Evolutionary conservation across 352 stramenopile genomes (phyloP).

Genomic region (Globisporangium okanoganense): DNA sequence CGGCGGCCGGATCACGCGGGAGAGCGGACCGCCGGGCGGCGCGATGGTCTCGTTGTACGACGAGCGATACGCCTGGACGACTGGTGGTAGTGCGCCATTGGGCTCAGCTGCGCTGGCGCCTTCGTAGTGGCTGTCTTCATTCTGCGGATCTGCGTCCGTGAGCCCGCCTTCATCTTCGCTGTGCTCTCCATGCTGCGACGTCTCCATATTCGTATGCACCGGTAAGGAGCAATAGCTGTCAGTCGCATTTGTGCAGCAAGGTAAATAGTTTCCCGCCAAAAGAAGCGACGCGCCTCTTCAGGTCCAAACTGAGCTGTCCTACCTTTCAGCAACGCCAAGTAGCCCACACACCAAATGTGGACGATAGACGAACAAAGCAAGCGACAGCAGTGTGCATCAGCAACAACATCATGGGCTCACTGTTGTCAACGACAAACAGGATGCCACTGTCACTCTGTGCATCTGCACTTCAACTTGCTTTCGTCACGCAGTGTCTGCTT

Average conservation of each 20-base stretch:
- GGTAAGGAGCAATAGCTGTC: neutral
- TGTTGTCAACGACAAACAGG: neutral
- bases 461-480: neutral
- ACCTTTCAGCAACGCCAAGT: neutral
- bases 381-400: neutral
- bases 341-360: neutral
- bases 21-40: constrained; percentile 30
- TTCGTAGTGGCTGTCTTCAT: neutral
- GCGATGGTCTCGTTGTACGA: constrained; percentile 59
- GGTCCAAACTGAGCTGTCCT: neutral
- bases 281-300: neutral
- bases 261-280: neutral
- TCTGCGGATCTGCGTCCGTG: constrained; percentile 10
- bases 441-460: neutral
- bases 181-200: neutral
- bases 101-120: neutral
- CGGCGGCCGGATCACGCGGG: constrained; percentile 46
- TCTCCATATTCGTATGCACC: neutral
- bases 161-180: neutral
- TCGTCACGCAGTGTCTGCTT: neutral
- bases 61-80: constrained; percentile 38
- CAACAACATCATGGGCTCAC: neutral
- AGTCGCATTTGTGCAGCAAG: neutral
- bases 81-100: neutral
- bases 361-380: neutral